phyloP scores from a whole-genome alignment of 495 filamentous ascomycete genomes.

The Trichoderma gamsii region DNA sequence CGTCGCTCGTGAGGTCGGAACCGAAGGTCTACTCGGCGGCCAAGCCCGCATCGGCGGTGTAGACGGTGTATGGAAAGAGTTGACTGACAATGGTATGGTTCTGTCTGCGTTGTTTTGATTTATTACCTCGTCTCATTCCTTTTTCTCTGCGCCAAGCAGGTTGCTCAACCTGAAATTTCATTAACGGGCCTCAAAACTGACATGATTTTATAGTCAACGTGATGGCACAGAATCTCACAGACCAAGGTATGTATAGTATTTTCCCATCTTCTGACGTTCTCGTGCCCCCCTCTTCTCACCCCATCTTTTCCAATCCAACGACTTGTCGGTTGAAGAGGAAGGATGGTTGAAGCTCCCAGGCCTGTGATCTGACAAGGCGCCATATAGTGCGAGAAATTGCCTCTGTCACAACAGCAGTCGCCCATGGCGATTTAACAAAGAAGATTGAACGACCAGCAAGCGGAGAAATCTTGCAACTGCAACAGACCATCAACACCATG shows the following conservation, averaged over 20 bases:
- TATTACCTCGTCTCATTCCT: constrained; percentile 7
- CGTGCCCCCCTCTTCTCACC: neutral
- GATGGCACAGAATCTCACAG: constrained; percentile 75
- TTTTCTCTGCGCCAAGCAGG: neutral
- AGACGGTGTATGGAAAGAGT: constrained; percentile 95
- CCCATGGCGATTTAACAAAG: constrained; percentile 90
- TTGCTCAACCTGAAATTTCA: neutral
- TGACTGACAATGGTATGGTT: constrained; percentile 80
- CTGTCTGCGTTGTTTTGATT: constrained; percentile 15
- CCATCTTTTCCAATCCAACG: neutral
- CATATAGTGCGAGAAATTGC: constrained; percentile 85
- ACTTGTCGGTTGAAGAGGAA: neutral
- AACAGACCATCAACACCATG: constrained; percentile 99
- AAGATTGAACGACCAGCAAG: constrained; percentile 93
- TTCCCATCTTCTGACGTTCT: neutral
- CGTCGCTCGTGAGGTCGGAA: constrained; percentile 94
- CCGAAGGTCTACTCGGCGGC: constrained; percentile 93
- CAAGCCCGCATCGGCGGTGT: constrained; percentile 93
- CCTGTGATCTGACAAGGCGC: constrained; percentile 21
- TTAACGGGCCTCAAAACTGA: constrained; percentile 6
- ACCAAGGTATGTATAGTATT: constrained; percentile 40
- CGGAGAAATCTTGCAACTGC: constrained; percentile 92
- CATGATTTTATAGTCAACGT: constrained; percentile 67
- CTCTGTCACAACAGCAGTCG: constrained; percentile 91
- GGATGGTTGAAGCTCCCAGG: neutral